These are phyloP conservation scores for Trichoderma semiorbis DNA, from an alignment of 2,329 filamentous ascomycete species.

Conservation along the genomic window DNA sequence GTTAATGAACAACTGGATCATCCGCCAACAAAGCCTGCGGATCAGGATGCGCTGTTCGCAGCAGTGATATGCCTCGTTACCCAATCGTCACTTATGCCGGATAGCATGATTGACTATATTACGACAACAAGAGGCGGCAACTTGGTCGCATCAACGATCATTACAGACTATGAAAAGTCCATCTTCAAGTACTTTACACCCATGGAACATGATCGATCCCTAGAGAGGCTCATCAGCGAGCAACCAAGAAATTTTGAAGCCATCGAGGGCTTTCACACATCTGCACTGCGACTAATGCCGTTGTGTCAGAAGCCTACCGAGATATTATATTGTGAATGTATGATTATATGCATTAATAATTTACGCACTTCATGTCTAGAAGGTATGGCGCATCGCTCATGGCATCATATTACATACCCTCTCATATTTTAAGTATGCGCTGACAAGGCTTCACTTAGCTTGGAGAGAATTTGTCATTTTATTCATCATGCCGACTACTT, in stretches of 20 bases:
- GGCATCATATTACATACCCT: background rate
- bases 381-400: conserved; percentile 18
- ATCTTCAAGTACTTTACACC: conserved; percentile 25
- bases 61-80: conserved; percentile 35
- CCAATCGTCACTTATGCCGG: conserved; percentile 35
- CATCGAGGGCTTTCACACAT: conserved; percentile 23
- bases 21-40: conserved; percentile 26
- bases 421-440: background rate
- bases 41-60: conserved; percentile 37
- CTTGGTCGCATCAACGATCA: conserved; percentile 24
- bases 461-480: conserved; percentile 24
- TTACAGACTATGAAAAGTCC: conserved; percentile 23
- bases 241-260: conserved; percentile 23
- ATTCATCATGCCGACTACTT: conserved; percentile 23
- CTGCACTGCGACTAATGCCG: conserved; percentile 21
- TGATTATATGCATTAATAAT: conserved; percentile 20
- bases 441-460: conserved; percentile 18
- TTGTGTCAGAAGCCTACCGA: conserved; percentile 22
- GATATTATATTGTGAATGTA: conserved; percentile 19
- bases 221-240: conserved; percentile 23
- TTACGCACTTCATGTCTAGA: conserved; percentile 21
- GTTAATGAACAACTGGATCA: conserved; percentile 34
- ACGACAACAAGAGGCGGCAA: conserved; percentile 33
- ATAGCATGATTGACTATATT: conserved; percentile 39
- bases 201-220: conserved; percentile 27